phyloP scores from a whole-genome alignment of 2,329 filamentous ascomycete species.

The Xylaria polymorpha region DNA sequence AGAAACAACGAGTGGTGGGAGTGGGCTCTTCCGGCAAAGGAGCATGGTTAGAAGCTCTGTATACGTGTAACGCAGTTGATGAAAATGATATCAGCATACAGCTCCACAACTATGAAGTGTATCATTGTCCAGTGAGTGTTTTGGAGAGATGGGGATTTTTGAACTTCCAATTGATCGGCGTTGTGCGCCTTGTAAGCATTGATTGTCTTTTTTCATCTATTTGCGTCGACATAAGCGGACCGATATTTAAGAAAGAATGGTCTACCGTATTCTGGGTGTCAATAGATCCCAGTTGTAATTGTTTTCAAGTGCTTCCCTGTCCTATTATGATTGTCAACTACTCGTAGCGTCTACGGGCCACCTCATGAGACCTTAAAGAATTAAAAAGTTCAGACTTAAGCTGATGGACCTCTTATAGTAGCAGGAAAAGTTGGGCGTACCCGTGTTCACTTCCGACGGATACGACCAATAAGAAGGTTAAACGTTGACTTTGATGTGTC shows the following conservation, averaged over 20 bases:
- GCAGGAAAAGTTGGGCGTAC: neutral
- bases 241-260: too few species aligned
- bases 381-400: neutral
- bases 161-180: neutral
- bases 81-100: constrained; percentile 3
- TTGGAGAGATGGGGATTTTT: neutral
- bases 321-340: too few species aligned
- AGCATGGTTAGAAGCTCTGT: constrained; percentile 5
- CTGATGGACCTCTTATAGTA: neutral
- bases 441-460: neutral
- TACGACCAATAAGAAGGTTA: neutral
- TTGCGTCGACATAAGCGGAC: neutral
- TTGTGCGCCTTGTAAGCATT: neutral
- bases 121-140: neutral
- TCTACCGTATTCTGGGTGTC: too few species aligned
- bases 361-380: too few species aligned
- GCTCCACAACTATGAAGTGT: neutral
- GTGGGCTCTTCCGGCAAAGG: neutral
- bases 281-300: too few species aligned
- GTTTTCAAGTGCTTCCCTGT: too few species aligned
- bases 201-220: neutral
- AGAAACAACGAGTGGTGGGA: neutral
- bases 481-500: neutral
- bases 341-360: too few species aligned
- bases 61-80: neutral